Conservation (phyloP, 352 stramenopile species). For the Phytophthora litchii region DNA sequence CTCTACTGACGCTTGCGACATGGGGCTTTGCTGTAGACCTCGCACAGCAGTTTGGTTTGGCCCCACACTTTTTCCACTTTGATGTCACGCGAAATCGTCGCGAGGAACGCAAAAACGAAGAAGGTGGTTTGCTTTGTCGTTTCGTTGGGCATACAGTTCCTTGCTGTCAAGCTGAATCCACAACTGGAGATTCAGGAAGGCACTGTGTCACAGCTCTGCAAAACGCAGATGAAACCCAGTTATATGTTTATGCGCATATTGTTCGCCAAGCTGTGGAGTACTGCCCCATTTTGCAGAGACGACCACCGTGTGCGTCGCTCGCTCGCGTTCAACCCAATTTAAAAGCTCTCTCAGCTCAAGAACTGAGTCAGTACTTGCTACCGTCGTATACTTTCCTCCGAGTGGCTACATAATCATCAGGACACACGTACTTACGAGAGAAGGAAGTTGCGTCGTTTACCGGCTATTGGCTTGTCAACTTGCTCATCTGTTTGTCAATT, state of each 20-base stretch:
- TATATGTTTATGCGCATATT: constrained; percentile 48
- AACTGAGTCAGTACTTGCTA: constrained; percentile 40
- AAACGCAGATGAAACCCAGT: constrained; percentile 26
- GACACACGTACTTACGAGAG: too few species aligned
- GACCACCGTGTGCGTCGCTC: constrained; percentile 34
- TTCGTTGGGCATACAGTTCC: constrained; percentile 44
- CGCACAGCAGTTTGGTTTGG: constrained; percentile 42
- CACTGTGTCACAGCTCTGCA: constrained; percentile 39
- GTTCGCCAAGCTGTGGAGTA: constrained; percentile 34
- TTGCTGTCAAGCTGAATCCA: constrained; percentile 36
- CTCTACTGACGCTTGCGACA: constrained; percentile 37
- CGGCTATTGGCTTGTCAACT: too few species aligned
- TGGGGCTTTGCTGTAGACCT: constrained; percentile 36
- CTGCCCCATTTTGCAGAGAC: constrained; percentile 33
- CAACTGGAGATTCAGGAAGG: constrained; percentile 4
- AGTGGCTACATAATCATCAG: background rate
- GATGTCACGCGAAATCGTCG: constrained; percentile 36
- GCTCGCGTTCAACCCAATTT: constrained; percentile 16
- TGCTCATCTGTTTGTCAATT: too few species aligned
- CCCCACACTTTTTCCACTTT: constrained; percentile 48
- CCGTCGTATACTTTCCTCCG: constrained; percentile 43
- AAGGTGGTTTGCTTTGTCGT: constrained; percentile 45
- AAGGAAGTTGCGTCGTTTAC: too few species aligned
- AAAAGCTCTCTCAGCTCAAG: constrained; percentile 19
- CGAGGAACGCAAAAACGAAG: constrained; percentile 36